These are phyloP conservation scores for Exophiala aquamarina DNA, from an alignment of 2,329 filamentous ascomycete species.

Conservation along the genomic window DNA sequence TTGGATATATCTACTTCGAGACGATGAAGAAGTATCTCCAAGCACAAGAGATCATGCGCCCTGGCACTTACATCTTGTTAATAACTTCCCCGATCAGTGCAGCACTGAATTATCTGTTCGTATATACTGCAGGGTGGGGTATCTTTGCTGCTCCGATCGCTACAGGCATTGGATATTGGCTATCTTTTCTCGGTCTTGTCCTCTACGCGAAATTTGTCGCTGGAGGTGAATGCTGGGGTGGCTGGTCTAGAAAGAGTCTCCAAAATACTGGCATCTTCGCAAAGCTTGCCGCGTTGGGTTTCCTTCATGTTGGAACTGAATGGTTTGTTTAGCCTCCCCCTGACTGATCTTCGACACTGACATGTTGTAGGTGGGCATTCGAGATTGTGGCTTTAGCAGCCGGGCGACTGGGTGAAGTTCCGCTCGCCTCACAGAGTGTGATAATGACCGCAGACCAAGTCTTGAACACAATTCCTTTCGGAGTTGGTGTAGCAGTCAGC, in stretches of 20 bases:
- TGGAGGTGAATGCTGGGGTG: conserved; percentile 78
- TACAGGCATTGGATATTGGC: conserved; percentile 83
- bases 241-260: conserved; percentile 64
- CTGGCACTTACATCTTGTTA: conserved; percentile 62
- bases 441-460: conserved; percentile 89
- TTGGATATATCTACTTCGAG: conserved; percentile 88
- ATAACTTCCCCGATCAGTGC: conserved; percentile 62
- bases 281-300: conserved; percentile 70
- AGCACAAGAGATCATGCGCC: conserved; percentile 62
- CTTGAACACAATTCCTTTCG: conserved; percentile 83
- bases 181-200: conserved; percentile 73
- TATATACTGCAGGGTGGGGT: conserved; percentile 69
- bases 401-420: conserved; percentile 74
- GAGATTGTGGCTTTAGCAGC: conserved; percentile 85
- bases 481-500: conserved; percentile 78
- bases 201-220: conserved; percentile 69
- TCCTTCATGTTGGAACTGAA: conserved; percentile 83
- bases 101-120: conserved; percentile 64
- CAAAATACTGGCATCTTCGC: conserved; percentile 70
- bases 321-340: conserved; percentile 52
- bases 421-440: conserved; percentile 79
- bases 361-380: conserved; percentile 66
- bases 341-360: background rate
- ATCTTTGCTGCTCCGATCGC: conserved; percentile 78
- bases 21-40: conserved; percentile 65